Base-by-base conservation (phyloP, 371 early-diverging fungal genomes). In the Rhizopus arrhizus region DNA sequence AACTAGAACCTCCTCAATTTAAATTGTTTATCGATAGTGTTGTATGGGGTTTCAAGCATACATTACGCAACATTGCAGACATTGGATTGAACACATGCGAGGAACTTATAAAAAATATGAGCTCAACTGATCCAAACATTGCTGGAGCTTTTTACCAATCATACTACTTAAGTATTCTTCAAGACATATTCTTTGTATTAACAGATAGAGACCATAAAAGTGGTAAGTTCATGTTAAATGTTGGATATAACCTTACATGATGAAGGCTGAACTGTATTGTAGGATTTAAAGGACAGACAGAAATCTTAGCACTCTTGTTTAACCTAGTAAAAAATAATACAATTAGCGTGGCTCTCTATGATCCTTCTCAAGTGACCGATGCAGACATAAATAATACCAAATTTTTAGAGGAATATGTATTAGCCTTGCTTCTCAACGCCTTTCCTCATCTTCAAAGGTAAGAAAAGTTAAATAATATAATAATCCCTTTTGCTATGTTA, bases 1-100 rank as follows among this genome's bases (percentile, higher is more conserved):
- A 80, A 55, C 79, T 97, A 42, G 89, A 92, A 5, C 80, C 91
- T 38, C 83, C 85, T n/a, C 91, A 91, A 72, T 95, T 98, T 80
- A 92, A 92, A n/a, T 40, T 49, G 89, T 81, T 96, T 69, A 81
- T 91, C 56, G 94, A 96, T 81, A 90, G 92, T 62, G 85, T 97
- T 58, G 91, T 97, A 22, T 98, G 98, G 97, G 96, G 90, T n/a
- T 94, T 98, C 84, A 98, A 98, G 83, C 99, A 99, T 75, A 95
- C 97, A 1, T 91, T 93, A 91, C 88, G 96, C 61, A 97, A 99
- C 68, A 95, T 99, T 73, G 91, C 95, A 47, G 98, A 99, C 57
- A 75, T 87, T 43, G 93, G 95, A 32, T 86, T 98, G 50, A 80
- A 74, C 22, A 95, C 95, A 51, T 88, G 92, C 45, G 76, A 83